phyloP scores from a whole-genome alignment of 2,329 filamentous ascomycete species.

The Colletotrichum scovillei region DNA sequence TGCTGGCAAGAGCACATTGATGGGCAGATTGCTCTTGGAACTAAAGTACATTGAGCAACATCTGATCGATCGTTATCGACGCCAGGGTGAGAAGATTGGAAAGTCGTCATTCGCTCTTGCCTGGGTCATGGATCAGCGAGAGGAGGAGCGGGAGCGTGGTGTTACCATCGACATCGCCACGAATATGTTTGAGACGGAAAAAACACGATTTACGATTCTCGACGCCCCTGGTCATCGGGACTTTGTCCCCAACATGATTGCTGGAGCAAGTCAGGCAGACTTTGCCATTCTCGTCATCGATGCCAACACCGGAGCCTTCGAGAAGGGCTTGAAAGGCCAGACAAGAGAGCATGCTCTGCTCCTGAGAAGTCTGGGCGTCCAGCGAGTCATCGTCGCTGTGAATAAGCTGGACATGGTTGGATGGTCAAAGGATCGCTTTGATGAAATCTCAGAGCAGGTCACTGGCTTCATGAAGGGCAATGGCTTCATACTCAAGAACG shows the following conservation, averaged over 20 bases:
- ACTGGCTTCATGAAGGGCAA: slow-evolving; percentile 84
- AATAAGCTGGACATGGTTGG: slow-evolving; percentile 93
- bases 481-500: slow-evolving; percentile 83
- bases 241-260: slow-evolving; percentile 99
- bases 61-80: slow-evolving; percentile 87
- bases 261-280: slow-evolving; percentile 93
- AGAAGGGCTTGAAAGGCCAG: slow-evolving; percentile 92
- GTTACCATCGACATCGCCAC: slow-evolving; percentile 98
- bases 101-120: slow-evolving; percentile 97
- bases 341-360: slow-evolving; percentile 94
- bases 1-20: slow-evolving; percentile 96
- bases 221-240: slow-evolving; percentile 95
- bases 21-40: slow-evolving; percentile 93
- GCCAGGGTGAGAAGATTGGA: slow-evolving; percentile 90
- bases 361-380: slow-evolving; percentile 89
- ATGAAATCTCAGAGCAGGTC: slow-evolving; percentile 87
- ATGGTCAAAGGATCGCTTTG: slow-evolving; percentile 86
- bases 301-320: slow-evolving; percentile 89
- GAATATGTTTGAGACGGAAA: slow-evolving; percentile 91
- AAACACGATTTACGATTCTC: slow-evolving; percentile 89
- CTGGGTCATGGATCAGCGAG: slow-evolving; percentile 94
- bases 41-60: slow-evolving; percentile 88
- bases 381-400: slow-evolving; percentile 87
- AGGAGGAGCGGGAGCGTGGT: slow-evolving; percentile 88
- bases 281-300: slow-evolving; percentile 96